Base-by-base conservation (phyloP, 768 basidiomycete genomes). In the Tulasnella sp. region DNA sequence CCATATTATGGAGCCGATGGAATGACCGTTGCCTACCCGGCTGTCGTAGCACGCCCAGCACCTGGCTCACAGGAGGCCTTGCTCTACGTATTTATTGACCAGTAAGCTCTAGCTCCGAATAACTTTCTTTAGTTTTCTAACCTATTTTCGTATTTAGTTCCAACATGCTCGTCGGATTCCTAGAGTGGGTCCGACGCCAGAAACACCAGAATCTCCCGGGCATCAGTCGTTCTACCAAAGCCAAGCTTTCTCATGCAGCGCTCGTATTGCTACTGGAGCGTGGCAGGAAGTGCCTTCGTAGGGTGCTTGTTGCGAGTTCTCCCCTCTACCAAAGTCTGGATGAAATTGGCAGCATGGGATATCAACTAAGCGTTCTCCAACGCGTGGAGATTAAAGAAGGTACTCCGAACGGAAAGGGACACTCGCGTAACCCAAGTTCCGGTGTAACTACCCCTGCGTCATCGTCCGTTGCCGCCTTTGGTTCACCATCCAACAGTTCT, bases 131-230 rank as follows among this genome's bases (percentile, higher is more conserved):
- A 42, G 12, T 29, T 17, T 45, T 43, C 25, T 15, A 2, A 4
- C 48, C 8, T 25, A 7, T 27, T 49, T 21, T 42, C 54, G 17
- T 31, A n/a, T 59, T 45, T 63, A 90, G 88, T 62, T 91, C 88
- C 14, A 92, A 92, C 66, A 90, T 92, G 61, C 77, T 91, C 43
- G 82, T 92, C 59, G 88, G 88, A 32, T 76, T 90, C 54, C 67
- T 90, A n/a, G 78, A 75, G 27, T 79, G 83, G 67, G 68, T 84
- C 50, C 81, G 79, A 66, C 79, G 75, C 55, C 73, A 78, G 61
- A 70, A 73, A n/a, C 39, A 34, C n/a, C 7, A 14, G 4, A 35
- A 41, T 36, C 23, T 58, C 57, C 23, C 25, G 12, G n/a, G 25
- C 55, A 6, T 9, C 12, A 59, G 23, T 14, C 55, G 21, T 19